Evolutionary conservation across 345 rosid species (phyloP), one percentile per base, ranked within the genome.

Genomic region (Boechera divaricarpa): DNA sequence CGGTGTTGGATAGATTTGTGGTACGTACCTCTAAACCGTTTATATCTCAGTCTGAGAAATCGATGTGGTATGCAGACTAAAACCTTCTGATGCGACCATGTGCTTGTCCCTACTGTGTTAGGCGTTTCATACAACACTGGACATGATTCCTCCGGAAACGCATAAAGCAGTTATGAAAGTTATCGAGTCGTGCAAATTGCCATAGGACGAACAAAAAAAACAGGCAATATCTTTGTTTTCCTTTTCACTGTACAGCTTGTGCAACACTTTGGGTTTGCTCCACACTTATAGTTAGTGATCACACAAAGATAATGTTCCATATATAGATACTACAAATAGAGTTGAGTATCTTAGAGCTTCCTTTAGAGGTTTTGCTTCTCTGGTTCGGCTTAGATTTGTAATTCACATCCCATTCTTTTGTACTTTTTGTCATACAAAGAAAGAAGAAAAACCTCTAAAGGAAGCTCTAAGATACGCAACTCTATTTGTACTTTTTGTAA

Each of bases 1-100:
- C 98, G 0, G 97, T 91, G 24, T 75, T 94, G 85, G 96, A 91
- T 80, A 91, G 93, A 90, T 94, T 94, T 69, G 88, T 91, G 98
- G 98, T 94, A 90, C 10, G 88, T 79, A 29, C 54, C 71, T 74
- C 44, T 59, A 60, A 72, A 61, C 44, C 29, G 32, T 70, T 57
- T 44, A 9, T 32, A 31, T 35, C 2, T 67, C 21, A 56, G 47
- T 67, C n/a, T 52, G 42, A 32, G 11, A 39, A 41, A 7, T 12
- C 52, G 9, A 48, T 58, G 10, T 70, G 41, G 51, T 10, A 39
- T 54, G 63, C 51, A n/a, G 42, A 52, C 42, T 18, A 10, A 33
- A 63, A n/a, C 63, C 52, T 31, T 39, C 7, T 58, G 18, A 44
- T 68, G n/a, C 5, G 61, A 45, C 56, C 12, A 47, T 33, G 55